Conservation (phyloP, 73 alveolate species). For the Stentor roeselii region DNA sequence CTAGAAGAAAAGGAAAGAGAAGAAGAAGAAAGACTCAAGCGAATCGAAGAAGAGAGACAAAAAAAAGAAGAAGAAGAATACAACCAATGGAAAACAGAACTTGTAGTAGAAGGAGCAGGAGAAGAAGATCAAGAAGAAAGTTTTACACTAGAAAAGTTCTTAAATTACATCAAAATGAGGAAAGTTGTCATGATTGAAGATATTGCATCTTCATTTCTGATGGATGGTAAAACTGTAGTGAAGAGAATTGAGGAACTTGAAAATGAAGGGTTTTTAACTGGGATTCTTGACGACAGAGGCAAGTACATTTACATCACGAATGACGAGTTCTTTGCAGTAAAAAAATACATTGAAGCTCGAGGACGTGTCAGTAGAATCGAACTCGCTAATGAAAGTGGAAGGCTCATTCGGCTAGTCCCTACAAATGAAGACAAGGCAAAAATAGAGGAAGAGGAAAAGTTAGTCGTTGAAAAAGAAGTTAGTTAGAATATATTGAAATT, state of each 20-base stretch:
- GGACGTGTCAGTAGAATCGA: constrained; percentile 50
- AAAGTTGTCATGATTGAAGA: constrained; percentile 71
- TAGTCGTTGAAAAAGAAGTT: neutral
- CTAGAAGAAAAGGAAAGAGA: constrained; percentile 52
- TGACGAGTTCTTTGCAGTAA: constrained; percentile 52
- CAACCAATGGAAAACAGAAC: constrained; percentile 67
- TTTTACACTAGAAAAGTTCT: constrained; percentile 46
- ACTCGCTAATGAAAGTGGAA: constrained; percentile 37
- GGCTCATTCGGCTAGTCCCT: constrained; percentile 44
- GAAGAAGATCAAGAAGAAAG: constrained; percentile 55
- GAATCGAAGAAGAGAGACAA: constrained; percentile 58
- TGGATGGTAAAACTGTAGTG: constrained; percentile 52
- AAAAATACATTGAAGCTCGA: constrained; percentile 41
- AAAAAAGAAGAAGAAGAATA: constrained; percentile 64
- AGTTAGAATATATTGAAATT: too few relatives aligned
- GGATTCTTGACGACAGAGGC: constrained; percentile 83
- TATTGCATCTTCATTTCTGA: constrained; percentile 56
- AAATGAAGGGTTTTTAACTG: constrained; percentile 51
- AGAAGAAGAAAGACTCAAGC: constrained; percentile 48
- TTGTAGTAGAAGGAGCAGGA: constrained; percentile 65
- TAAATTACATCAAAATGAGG: constrained; percentile 55
- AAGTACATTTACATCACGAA: constrained; percentile 62
- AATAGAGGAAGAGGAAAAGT: constrained; percentile 12
- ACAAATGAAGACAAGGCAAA: constrained; percentile 39
- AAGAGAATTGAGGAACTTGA: constrained; percentile 58